These are phyloP conservation scores for Multifurca ochricompacta DNA, from an alignment of 768 basidiomycete genomes.

Conservation along the genomic window DNA sequence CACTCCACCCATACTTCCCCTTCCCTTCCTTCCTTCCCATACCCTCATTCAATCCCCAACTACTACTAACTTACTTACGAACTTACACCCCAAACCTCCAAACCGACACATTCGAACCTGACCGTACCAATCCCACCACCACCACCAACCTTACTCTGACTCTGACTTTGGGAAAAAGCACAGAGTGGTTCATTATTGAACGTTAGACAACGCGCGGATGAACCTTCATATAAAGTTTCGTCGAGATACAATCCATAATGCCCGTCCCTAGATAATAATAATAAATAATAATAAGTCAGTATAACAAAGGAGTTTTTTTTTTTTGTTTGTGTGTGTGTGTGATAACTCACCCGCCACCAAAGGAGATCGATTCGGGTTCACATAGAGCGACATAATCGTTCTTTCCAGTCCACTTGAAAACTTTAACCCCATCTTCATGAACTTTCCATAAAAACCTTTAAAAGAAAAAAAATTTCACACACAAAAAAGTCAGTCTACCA, in stretches of 20 bases:
- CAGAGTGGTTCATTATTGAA: constrained; percentile 85
- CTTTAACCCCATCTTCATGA: constrained; percentile 37
- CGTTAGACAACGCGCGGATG: constrained; percentile 76
- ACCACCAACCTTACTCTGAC: no score
- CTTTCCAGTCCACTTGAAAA: constrained; percentile 78
- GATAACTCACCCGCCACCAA: constrained; percentile 90
- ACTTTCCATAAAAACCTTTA: constrained; percentile 76
- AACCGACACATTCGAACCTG: constrained; percentile 82
- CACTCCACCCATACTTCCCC: no score
- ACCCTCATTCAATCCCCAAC: no score
- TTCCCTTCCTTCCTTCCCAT: no score
- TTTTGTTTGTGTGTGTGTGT: no score
- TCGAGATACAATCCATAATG: constrained; percentile 87
- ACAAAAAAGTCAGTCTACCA: no score
- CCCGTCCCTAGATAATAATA: no score
- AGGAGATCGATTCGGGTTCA: constrained; percentile 71
- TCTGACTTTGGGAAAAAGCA: constrained; percentile 33
- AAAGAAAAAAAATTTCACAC: no score
- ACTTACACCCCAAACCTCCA: constrained; percentile 87
- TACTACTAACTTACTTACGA: constrained; percentile 8
- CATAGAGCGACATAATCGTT: constrained; percentile 90
- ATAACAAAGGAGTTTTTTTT: no score
- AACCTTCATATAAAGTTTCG: constrained; percentile 70
- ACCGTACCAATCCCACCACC: no score
- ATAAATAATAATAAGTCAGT: no score